Evolutionary conservation across 805 yeast genomes (phyloP).

Genomic region (Wickerhamomyces chambardii): DNA sequence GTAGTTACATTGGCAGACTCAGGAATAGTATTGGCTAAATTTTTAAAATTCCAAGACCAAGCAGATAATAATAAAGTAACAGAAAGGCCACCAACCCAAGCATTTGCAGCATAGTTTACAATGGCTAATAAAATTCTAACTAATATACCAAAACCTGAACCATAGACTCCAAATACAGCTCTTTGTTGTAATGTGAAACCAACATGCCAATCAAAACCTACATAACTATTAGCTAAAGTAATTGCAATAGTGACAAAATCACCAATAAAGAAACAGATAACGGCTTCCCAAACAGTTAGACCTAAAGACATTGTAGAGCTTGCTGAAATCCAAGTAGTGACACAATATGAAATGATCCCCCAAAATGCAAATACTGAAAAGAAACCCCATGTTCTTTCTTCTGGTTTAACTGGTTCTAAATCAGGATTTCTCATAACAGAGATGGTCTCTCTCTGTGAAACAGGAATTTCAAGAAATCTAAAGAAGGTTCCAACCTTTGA

Average conservation of each 20-base stretch:
- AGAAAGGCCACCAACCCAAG: conserved; percentile 36
- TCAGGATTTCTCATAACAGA: conserved; percentile 24
- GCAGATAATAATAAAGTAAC: conserved; percentile 28
- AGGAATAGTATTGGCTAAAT: background rate
- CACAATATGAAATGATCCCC: conserved; percentile 34
- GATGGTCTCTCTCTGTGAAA: conserved; percentile 18
- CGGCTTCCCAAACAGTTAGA: conserved; percentile 33
- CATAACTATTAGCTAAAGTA: conserved; percentile 36
- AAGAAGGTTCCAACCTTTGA: no score
- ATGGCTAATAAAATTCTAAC: conserved; percentile 34
- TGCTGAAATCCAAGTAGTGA: conserved; percentile 37
- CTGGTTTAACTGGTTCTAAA: conserved; percentile 13
- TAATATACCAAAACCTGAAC: conserved; percentile 30
- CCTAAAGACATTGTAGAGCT: conserved; percentile 35
- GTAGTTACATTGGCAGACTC: conserved; percentile 11
- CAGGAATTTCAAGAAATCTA: conserved; percentile 18
- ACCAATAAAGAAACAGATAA: conserved; percentile 29
- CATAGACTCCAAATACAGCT: conserved; percentile 36
- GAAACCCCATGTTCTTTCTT: conserved; percentile 28
- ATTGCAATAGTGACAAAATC: conserved; percentile 33
- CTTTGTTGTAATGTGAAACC: conserved; percentile 38
- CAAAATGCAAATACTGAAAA: conserved; percentile 33
- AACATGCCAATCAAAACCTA: conserved; percentile 38
- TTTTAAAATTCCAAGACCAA: conserved; percentile 19
- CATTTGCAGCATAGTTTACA: conserved; percentile 37